A percentile compares a stretch with the other conserved stretches of the same genome.
phyloP scores from a whole-genome alignment of 371 early-diverging fungal genomes.

The Mortierella polycephala region DNA sequence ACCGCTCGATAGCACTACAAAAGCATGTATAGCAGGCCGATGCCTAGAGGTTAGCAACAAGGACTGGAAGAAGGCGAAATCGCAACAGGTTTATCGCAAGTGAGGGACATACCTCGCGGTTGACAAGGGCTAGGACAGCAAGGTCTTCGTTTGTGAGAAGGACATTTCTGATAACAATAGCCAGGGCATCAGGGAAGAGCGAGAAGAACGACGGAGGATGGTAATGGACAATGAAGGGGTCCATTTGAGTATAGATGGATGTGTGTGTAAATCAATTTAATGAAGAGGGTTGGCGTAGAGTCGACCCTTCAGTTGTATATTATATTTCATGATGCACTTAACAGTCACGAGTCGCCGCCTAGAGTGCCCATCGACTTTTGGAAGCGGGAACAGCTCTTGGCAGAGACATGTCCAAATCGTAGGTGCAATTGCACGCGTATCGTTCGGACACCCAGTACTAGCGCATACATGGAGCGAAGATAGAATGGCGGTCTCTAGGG shows the following conservation, averaged over 20 bases:
- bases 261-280: too few relatives aligned
- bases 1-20: constrained; percentile 30
- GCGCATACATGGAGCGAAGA: too few relatives aligned
- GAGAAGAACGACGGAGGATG: constrained; percentile 35
- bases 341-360: too few relatives aligned
- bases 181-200: constrained; percentile 46
- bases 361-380: too few relatives aligned
- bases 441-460: too few relatives aligned
- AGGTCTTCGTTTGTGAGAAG: constrained; percentile 30
- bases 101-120: constrained; percentile 29
- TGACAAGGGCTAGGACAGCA: constrained; percentile 31
- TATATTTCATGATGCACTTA: too few relatives aligned
- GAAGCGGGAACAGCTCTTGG: too few relatives aligned
- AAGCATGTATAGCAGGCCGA: not conserved
- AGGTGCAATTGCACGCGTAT: too few relatives aligned
- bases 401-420: too few relatives aligned
- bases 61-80: not conserved
- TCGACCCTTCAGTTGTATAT: too few relatives aligned
- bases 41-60: not conserved
- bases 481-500: too few relatives aligned
- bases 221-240: constrained; percentile 12
- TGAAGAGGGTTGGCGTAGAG: not conserved
- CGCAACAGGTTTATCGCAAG: not conserved
- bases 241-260: constrained; percentile 4
- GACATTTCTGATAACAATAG: constrained; percentile 15